These are phyloP conservation scores for Geotrichum histeridarum DNA, from an alignment of 1,139 yeast species.

Conservation along the genomic window DNA sequence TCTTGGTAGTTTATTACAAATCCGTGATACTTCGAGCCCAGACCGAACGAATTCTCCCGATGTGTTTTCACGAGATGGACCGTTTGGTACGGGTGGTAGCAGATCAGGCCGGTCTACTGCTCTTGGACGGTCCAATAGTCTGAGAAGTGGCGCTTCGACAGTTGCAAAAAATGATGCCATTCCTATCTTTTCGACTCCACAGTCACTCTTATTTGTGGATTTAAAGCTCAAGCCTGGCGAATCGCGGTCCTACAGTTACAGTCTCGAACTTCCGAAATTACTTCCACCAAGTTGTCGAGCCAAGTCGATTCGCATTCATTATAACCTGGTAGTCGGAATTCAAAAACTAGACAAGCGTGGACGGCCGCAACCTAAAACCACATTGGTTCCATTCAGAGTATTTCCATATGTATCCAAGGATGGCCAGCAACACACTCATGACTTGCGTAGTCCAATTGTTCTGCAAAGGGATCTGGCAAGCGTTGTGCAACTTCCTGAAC, in stretches of 20 bases:
- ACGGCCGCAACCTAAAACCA: conserved; percentile 37
- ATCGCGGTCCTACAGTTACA: conserved; percentile 48
- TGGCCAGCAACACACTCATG: conserved; percentile 30
- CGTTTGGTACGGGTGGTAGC: conserved; percentile 11
- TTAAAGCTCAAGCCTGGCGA: conserved; percentile 50
- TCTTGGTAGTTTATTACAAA: conserved; percentile 24
- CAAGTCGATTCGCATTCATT: conserved; percentile 39
- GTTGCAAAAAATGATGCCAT: conserved; percentile 32
- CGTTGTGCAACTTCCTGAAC: conserved; percentile 16
- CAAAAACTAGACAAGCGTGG: conserved; percentile 31
- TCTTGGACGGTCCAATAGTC: background rate
- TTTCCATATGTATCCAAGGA: conserved; percentile 41
- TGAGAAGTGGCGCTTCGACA: background rate
- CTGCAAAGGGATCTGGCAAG: conserved; percentile 26
- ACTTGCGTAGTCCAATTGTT: conserved; percentile 30
- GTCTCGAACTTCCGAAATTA: conserved; percentile 48
- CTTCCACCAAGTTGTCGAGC: conserved; percentile 65
- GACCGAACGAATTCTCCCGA: conserved; percentile 13
- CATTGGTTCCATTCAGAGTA: conserved; percentile 43
- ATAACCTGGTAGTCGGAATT: conserved; percentile 45
- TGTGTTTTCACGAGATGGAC: conserved; percentile 1
- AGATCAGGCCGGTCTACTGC: background rate
- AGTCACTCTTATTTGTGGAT: conserved; percentile 69
- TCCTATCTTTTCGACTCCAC: conserved; percentile 76
- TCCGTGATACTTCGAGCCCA: conserved; percentile 8